Percentiles rank a stretch among this genome's conserved stretches.
Conservation (phyloP, 208 protist genomes). For the Porcisia deanei region DNA sequence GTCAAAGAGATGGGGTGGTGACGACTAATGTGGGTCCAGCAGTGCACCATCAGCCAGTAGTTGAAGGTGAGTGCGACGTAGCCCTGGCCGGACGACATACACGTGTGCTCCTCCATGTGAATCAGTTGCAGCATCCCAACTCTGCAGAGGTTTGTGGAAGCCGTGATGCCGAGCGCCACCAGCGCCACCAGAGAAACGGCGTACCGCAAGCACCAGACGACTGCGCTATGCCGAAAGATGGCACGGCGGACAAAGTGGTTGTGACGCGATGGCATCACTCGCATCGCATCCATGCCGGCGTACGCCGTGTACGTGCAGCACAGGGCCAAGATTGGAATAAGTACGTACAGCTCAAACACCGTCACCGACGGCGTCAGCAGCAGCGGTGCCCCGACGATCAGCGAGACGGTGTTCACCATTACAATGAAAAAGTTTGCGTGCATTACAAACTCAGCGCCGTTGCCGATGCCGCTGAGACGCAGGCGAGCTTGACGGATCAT, state of each 20-base stretch:
- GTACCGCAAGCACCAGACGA: conserved; percentile 86
- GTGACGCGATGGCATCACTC: conserved; percentile 78
- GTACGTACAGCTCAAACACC: conserved; percentile 82
- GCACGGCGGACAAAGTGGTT: conserved; percentile 87
- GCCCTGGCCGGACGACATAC: conserved; percentile 58
- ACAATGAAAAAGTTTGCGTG: conserved; percentile 83
- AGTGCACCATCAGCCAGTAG: conserved; percentile 90
- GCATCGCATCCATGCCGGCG: conserved; percentile 81
- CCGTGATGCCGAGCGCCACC: conserved; percentile 73
- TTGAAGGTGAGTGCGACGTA: conserved; percentile 87
- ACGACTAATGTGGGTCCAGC: conserved; percentile 90
- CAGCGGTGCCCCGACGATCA: conserved; percentile 64
- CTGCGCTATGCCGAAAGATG: conserved; percentile 74
- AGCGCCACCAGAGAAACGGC: conserved; percentile 64
- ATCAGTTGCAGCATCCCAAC: conserved; percentile 37
- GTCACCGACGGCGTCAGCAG: conserved; percentile 69
- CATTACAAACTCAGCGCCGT: conserved; percentile 82
- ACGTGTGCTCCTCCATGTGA: conserved; percentile 37
- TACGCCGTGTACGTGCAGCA: conserved; percentile 87
- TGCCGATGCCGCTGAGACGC: conserved; percentile 82
- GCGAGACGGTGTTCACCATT: conserved; percentile 55
- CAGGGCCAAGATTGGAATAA: conserved; percentile 80
- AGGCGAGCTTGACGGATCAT: conserved; percentile 82
- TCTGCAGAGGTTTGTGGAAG: conserved; percentile 41
- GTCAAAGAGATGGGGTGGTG: conserved; percentile 72